Base-by-base conservation (phyloP, 2,329 filamentous ascomycete species). In the Colletotrichum spaethianum region DNA sequence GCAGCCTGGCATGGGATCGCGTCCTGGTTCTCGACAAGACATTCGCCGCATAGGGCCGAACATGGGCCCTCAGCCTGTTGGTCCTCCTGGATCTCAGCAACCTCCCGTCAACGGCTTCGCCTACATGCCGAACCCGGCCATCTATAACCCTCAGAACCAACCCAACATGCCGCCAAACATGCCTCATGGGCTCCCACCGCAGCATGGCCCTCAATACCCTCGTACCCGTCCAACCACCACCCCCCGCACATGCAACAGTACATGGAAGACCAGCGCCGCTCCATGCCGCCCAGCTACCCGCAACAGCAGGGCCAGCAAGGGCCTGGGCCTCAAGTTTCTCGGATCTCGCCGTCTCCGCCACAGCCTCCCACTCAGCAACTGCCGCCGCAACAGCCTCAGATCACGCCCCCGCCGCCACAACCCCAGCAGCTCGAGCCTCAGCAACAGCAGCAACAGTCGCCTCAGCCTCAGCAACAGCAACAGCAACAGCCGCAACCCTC, bases 91-190 rank as follows among this genome's bases (percentile, higher is more conserved):
- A 48, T 87, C 80, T 28, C 79, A 80, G 36, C 72, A 89, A 75
- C 86, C 90, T 36, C 86, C 87, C 36, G 85, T 88, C 72, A 93
- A 93, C 78, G 93, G 90, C 66, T 97, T 93, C 81, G 89, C 93
- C 4, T 98, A 95, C 79, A 94, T 97, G 86, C 91, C 93, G 3
- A 95, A 96, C 74, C 93, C 93, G 48, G 90, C 93, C 42, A 94
- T 97, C 76, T 98, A 97, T 82, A 94, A 94, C 77, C 91, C 90
- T 12, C 93, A 87, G 72, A 83, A 83, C 64, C 79, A 84, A 68
- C 77, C 84, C 42, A 82, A 81, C 52, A 83, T 86, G 77, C 84
- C 80, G 56, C 79, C 79, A 44, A 79, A 77, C 71, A 79, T 81
- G 72, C 77, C 82, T 36, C 85, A 86, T 65, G 78, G 77, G 55